A percentile compares a stretch with the other conserved stretches of the same genome.
phyloP scores from a whole-genome alignment of 768 basidiomycete genomes.

The Rhodotorula sphaerocarpa region DNA sequence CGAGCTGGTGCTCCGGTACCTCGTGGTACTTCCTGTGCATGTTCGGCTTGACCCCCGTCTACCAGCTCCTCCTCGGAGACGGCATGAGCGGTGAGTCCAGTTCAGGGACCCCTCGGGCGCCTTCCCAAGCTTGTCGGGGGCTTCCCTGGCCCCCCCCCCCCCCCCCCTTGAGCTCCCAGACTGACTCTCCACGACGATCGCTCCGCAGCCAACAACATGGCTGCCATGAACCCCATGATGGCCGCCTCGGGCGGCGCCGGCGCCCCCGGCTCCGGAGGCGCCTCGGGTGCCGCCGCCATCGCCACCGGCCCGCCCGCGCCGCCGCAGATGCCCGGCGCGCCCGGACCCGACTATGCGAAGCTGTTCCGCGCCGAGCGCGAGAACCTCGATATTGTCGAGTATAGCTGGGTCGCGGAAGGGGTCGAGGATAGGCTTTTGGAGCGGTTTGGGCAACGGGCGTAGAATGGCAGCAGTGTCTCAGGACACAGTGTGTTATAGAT shows the following conservation, averaged over 20 bases:
- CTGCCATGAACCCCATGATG: constrained; percentile 47
- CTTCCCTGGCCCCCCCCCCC: no score
- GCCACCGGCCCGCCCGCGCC: not conserved
- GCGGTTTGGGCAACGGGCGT: constrained; percentile 34
- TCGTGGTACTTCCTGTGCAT: constrained; percentile 99
- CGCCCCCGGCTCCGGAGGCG: not conserved
- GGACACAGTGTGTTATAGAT: no score
- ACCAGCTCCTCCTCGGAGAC: constrained; percentile 80
- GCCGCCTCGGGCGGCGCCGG: no score
- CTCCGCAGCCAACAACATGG: constrained; percentile 62
- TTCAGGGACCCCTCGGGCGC: not conserved
- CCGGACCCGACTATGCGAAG: constrained; percentile 77
- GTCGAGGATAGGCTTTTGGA: constrained; percentile 45
- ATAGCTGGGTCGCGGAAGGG: constrained; percentile 46
- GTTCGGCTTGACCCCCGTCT: constrained; percentile 92
- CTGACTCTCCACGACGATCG: not conserved
- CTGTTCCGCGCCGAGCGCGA: constrained; percentile 84
- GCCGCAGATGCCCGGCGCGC: constrained; percentile 43
- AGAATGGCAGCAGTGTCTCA: not conserved
- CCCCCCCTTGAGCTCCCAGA: not conserved
- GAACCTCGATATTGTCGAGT: constrained; percentile 68
- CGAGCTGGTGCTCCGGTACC: constrained; percentile 95
- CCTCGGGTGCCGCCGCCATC: not conserved
- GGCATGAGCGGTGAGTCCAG: constrained; percentile 62
- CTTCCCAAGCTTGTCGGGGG: constrained; percentile 5